Evolutionary conservation across 2,329 filamentous ascomycete species (phyloP).

Genomic region (Hawksworthiomyces lignivorus): DNA sequence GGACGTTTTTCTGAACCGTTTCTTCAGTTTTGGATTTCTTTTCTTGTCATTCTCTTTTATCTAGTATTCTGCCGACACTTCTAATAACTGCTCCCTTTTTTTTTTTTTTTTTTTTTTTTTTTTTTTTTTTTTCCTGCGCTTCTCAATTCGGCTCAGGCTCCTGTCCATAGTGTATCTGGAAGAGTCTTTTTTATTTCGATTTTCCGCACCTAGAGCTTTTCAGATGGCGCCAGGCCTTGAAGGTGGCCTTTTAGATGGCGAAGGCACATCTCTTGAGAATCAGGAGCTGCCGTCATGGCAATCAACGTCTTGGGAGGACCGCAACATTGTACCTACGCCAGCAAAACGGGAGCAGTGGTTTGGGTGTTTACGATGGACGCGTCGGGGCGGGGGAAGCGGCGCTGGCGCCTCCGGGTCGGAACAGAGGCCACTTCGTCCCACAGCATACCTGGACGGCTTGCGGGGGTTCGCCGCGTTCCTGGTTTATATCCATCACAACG

Average conservation of each 20-base stretch:
- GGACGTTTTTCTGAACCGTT: no score
- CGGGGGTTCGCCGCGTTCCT: conserved; percentile 59
- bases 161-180: no score
- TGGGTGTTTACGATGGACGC: conserved; percentile 19
- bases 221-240: conserved; percentile 2
- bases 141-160: no score
- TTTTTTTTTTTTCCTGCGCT: no score
- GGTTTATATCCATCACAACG: conserved; percentile 57
- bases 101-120: no score
- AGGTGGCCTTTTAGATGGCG: conserved; percentile 8
- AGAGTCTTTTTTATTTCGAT: no score
- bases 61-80: no score
- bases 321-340: not conserved
- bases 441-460: conserved; percentile 58
- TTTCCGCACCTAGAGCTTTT: no score
- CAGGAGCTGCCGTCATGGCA: conserved; percentile 7
- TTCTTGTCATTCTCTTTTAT: no score
- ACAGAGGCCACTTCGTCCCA: conserved; percentile 38
- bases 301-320: not conserved
- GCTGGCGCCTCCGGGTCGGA: conserved; percentile 6
- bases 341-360: conserved; percentile 12
- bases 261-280: not conserved
- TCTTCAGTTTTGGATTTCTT: no score
- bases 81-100: no score
- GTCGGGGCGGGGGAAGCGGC: not conserved